Base-by-base conservation (phyloP, 495 filamentous ascomycete species). In the Glonium stellatum region DNA sequence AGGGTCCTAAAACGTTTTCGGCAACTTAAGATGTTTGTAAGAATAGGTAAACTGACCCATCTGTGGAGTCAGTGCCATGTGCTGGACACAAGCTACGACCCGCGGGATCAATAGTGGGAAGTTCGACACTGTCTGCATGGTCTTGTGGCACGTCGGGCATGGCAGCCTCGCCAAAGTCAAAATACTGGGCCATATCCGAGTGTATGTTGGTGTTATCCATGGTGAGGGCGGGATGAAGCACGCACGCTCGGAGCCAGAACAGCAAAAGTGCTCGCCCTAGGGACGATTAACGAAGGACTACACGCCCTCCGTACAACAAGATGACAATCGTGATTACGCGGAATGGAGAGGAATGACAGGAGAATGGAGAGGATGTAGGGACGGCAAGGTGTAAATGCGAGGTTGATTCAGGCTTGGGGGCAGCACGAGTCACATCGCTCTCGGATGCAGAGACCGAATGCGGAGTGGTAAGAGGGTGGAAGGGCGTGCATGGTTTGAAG, bases 121-220 rank as follows among this genome's bases (percentile, higher is more conserved):
- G 31, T 42, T 36, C 60, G 27, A n/a, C 19, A 22, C 37, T 18
- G 19, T 66, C 34, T 25, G 48, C 1, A 13, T 25, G 48, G 25
- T 23, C 21, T 25, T 62, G 58, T 21, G 37, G 18, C 19, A 58
- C 34, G 21, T 67, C 69, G 48, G 69, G 56, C 37, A 62, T 56
- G 27, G 63, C 51, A 39, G 64, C 67, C 31, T 68, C 67, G 18
- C 61, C 59, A 46, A 71, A 71, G 54, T 71, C 64, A 56, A 71
- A 67, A 48, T 64, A 69, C 36, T 71, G 49, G 13, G 41, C 61
- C 61, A 68, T 69, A 51, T 69, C 67, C 18, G 63, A 50, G 9
- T 58, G 22, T 1, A 54, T 36, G 36, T 55, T 68, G 21, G 62
- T 37, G 23, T 51, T 42, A 18, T 37, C 64, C 64, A 67, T 66